These are phyloP conservation scores for Cicer chorassanicum DNA, from an alignment of 306 rosid species.

Conservation along the genomic window DNA sequence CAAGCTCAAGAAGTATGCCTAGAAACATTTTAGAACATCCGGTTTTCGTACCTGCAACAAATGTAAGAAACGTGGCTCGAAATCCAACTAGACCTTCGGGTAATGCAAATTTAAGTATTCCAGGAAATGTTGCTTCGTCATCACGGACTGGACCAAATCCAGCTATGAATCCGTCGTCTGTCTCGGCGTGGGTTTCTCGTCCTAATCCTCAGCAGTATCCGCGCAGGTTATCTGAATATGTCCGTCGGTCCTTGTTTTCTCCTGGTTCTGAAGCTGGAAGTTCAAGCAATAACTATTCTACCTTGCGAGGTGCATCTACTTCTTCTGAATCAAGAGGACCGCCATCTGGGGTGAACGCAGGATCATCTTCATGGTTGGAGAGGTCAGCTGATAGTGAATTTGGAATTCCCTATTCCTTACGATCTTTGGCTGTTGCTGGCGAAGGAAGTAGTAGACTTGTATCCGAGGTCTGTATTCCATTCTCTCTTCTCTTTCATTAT, in stretches of 20 bases:
- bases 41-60: conserved; percentile 65
- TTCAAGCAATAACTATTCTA: conserved; percentile 55
- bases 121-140: conserved; percentile 76
- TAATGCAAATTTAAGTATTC: conserved; percentile 57
- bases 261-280: conserved; percentile 73
- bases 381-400: conserved; percentile 71
- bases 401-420: conserved; percentile 78
- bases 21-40: conserved; percentile 74
- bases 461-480: conserved; percentile 76
- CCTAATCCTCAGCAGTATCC: conserved; percentile 77
- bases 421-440: conserved; percentile 64
- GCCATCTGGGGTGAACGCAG: conserved; percentile 64
- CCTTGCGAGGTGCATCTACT: conserved; percentile 61
- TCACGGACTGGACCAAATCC: conserved; percentile 60
- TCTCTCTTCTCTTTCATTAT: conserved; percentile 39
- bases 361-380: conserved; percentile 74
- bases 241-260: conserved; percentile 75
- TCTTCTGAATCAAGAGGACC: conserved; percentile 63
- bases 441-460: conserved; percentile 88
- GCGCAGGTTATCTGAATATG: conserved; percentile 76
- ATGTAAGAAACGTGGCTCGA: conserved; percentile 62
- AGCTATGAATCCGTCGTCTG: conserved; percentile 63
- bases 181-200: conserved; percentile 70
- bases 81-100: conserved; percentile 59
- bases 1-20: conserved; percentile 62